phyloP scores from a whole-genome alignment of 1,139 yeast genomes.

The Yarrowia galli region DNA sequence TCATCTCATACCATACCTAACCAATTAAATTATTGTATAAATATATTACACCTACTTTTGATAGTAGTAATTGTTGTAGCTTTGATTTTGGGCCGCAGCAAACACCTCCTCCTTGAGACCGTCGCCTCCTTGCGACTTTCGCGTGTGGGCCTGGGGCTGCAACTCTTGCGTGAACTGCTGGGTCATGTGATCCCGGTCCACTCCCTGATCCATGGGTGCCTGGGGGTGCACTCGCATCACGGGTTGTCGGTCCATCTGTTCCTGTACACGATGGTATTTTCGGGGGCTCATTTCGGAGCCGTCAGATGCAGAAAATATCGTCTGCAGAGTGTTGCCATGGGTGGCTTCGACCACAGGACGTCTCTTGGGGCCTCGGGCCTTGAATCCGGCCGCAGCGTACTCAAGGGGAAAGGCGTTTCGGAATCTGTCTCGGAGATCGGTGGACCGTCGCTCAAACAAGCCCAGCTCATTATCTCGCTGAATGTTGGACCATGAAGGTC shows the following conservation, averaged over 20 bases:
- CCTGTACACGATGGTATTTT: conserved; percentile 36
- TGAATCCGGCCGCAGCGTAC: conserved; percentile 56
- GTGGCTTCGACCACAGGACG: conserved; percentile 27
- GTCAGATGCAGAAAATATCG: conserved; percentile 34
- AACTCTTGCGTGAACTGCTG: conserved; percentile 36
- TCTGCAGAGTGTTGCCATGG: conserved; percentile 34
- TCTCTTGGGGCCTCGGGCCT: conserved; percentile 48
- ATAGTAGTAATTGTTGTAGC: conserved; percentile 35
- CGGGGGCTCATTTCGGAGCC: conserved; percentile 27
- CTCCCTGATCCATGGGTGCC: conserved; percentile 38
- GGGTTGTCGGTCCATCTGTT: conserved; percentile 36
- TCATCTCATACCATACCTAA: not conserved
- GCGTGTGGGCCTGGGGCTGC: conserved; percentile 26
- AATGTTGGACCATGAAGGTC: conserved; percentile 91
- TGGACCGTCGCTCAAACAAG: conserved; percentile 53
- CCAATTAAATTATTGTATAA: conserved; percentile 9
- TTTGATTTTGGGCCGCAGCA: conserved; percentile 10
- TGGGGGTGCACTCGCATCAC: conserved; percentile 37
- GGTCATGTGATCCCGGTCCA: conserved; percentile 37
- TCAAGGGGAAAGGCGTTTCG: conserved; percentile 57
- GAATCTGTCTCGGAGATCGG: conserved; percentile 56
- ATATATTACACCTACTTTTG: conserved; percentile 33
- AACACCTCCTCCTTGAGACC: conserved; percentile 34
- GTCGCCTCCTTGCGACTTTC: conserved; percentile 7
- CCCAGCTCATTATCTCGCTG: conserved; percentile 54